Conservation (phyloP, 169 alveolate genomes). For the Cryptosporidium felis region DNA sequence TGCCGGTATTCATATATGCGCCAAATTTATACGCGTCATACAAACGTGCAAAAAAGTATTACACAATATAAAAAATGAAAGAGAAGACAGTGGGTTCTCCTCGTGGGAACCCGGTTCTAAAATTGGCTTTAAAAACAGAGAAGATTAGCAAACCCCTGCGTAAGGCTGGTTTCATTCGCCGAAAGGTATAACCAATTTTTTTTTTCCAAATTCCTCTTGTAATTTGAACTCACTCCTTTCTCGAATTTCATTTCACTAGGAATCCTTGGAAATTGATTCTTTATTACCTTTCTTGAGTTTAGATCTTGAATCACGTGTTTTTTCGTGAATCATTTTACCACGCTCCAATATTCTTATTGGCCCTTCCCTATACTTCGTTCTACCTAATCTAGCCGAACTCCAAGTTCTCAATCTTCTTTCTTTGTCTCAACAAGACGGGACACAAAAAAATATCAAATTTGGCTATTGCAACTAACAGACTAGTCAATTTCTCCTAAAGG, state of each 20-base stretch:
- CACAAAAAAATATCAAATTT: conserved; percentile 8
- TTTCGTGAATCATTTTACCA: too few relatives aligned
- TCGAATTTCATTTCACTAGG: not conserved
- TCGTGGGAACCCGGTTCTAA: conserved; percentile 66
- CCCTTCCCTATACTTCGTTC: not conserved
- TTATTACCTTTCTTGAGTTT: too few relatives aligned
- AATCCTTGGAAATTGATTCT: too few relatives aligned
- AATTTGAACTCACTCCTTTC: not conserved
- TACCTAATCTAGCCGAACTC: too few relatives aligned
- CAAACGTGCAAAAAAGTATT: conserved; percentile 11
- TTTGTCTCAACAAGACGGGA: conserved; percentile 60
- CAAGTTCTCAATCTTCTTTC: too few relatives aligned
- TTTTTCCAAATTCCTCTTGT: too few relatives aligned
- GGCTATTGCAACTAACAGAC: too few relatives aligned
- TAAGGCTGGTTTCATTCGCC: conserved; percentile 74
- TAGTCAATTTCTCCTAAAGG: too few relatives aligned
- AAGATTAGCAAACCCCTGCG: conserved; percentile 74
- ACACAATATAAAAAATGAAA: conserved; percentile 1
- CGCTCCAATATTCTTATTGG: not conserved
- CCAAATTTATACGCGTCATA: conserved; percentile 8
- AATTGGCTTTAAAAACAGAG: conserved; percentile 73
- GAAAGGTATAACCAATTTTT: conserved; percentile 72
- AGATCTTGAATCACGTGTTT: too few relatives aligned
- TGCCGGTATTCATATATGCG: conserved; percentile 6
- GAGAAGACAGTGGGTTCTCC: not conserved